These are phyloP conservation scores for Venturia oleaginea DNA, from an alignment of 2,329 filamentous ascomycete genomes.

Conservation along the genomic window DNA sequence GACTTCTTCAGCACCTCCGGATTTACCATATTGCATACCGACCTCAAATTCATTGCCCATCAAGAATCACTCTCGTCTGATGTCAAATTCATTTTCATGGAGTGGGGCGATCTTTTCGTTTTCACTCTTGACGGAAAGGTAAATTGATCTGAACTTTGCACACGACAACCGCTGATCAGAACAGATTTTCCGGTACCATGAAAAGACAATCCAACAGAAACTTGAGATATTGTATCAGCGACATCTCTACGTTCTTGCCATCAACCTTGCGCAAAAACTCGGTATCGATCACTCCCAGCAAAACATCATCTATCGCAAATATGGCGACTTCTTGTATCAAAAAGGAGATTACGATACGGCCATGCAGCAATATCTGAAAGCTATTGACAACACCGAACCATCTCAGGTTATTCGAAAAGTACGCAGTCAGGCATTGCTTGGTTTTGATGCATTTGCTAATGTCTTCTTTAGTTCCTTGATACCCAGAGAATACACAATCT, in stretches of 20 bases:
- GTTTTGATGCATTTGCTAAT: conserved; percentile 15
- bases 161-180: background rate
- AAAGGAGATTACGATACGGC: conserved; percentile 94
- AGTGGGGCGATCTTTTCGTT: conserved; percentile 91
- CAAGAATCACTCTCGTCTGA: conserved; percentile 76
- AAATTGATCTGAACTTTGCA: conserved; percentile 14
- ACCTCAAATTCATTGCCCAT: conserved; percentile 81
- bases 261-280: conserved; percentile 84
- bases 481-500: conserved; percentile 96
- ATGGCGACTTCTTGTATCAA: conserved; percentile 89
- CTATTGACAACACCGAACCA: conserved; percentile 91
- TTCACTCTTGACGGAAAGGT: conserved; percentile 88
- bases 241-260: conserved; percentile 84
- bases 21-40: conserved; percentile 85
- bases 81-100: conserved; percentile 68
- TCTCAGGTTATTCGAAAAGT: conserved; percentile 93
- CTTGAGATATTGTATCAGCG: conserved; percentile 89
- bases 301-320: conserved; percentile 85
- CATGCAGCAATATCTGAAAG: conserved; percentile 97
- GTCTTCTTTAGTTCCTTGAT: conserved; percentile 62
- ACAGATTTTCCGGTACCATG: conserved; percentile 76
- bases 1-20: conserved; percentile 78
- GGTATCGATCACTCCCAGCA: conserved; percentile 73
- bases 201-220: conserved; percentile 83
- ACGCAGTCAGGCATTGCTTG: conserved; percentile 8